Evolutionary conservation across 768 basidiomycete genomes (phyloP), one percentile per base, ranked within the genome.

Genomic region (Lactarius hatsudake): DNA sequence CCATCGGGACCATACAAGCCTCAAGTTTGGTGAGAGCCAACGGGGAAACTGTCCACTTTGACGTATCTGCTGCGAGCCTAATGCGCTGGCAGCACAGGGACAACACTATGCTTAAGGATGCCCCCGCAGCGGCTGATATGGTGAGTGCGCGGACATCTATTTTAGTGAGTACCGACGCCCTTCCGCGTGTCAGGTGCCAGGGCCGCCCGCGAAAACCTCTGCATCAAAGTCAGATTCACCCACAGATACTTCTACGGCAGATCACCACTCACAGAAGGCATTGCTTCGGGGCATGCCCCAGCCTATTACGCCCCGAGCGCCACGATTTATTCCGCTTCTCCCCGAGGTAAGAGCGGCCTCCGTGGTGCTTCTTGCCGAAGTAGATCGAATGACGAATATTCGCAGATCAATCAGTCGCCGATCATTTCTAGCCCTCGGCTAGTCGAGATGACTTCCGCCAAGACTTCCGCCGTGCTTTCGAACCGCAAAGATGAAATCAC

Each of bases 71-170:
- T 5, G 48, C 48, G 13, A 63, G 51, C 32, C 40, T 55, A 1
- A 26, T 28, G 26, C 58, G 62, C 23, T 63, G 62, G 66, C 57
- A 63, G n/a, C 66, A 63, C 20, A 67, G 62, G 20, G 62, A 63
- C 6, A 59, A 63, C 18, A 26, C 62, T 17, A 55, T 38, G 40
- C 38, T 43, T 20, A 55, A 45, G 23, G 51, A 55, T 18, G 13
- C 62, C 18, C 57, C 62, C 53, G 17, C 20, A 40, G n/a, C n/a
- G 7, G 43, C 18, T 2, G 26, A 43, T 20, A 32, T 8, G 51
- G 66, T 63, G 18, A 67, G 66, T 5, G 20, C 32, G 0, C 13
- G 0, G 36, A 20, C n/a, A 2, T 13, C 3, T 20, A 28, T 55
- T 28, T 43, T 5, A 17, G 12, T 34, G 9, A 12, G 0, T 30